Evolutionary conservation across 495 filamentous ascomycete species (phyloP).

Genomic region (Penicillium paradoxum): DNA sequence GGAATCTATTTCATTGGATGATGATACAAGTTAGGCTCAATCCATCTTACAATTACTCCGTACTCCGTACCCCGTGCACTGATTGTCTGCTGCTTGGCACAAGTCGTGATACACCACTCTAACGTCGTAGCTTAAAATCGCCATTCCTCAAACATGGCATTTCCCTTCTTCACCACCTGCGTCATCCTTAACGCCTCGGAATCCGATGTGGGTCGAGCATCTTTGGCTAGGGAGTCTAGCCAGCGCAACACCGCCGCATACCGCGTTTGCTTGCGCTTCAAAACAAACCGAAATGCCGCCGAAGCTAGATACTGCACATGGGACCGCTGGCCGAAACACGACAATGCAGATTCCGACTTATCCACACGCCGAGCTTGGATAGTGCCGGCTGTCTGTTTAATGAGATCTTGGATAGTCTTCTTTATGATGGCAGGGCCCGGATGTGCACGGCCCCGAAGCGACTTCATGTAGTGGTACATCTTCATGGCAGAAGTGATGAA

Average conservation of each 20-base stretch:
- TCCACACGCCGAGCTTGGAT: conserved; percentile 52
- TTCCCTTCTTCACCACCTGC: conserved; percentile 31
- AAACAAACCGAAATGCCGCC: conserved; percentile 59
- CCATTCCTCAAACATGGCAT: conserved; percentile 37
- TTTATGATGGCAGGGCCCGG: conserved; percentile 53
- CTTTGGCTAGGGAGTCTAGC: conserved; percentile 46
- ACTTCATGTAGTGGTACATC: conserved; percentile 72
- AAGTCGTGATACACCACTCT: too few relatives aligned
- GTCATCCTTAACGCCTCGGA: conserved; percentile 23
- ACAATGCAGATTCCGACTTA: conserved; percentile 28
- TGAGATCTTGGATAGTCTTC: conserved; percentile 60
- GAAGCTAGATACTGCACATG: conserved; percentile 68
- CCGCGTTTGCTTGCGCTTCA: conserved; percentile 63
- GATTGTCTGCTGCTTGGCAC: neutral
- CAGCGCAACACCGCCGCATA: conserved; percentile 58
- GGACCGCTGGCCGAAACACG: conserved; percentile 53
- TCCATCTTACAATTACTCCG: neutral
- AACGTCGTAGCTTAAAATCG: conserved; percentile 32
- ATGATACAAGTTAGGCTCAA: neutral
- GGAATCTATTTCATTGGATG: neutral
- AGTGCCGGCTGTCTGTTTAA: conserved; percentile 58
- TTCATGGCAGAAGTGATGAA: conserved; percentile 77
- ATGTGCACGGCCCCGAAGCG: conserved; percentile 50
- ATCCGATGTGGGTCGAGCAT: conserved; percentile 28
- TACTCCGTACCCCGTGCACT: neutral